These are phyloP conservation scores for Tetraselmis striata DNA, from an alignment of 139 green algal genomes.

Conservation along the genomic window DNA sequence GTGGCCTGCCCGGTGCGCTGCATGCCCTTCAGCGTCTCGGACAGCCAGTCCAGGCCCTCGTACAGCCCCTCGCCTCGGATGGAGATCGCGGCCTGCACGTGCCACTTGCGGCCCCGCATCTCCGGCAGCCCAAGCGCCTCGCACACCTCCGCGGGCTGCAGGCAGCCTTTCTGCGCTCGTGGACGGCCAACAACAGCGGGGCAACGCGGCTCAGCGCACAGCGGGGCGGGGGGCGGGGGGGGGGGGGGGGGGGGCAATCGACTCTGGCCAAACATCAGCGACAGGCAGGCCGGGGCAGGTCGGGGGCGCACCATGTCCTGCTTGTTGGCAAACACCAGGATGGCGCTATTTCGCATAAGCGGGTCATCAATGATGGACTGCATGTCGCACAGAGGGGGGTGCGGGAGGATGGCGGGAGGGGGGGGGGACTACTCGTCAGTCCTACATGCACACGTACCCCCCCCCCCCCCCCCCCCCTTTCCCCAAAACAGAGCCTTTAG, in stretches of 20 bases:
- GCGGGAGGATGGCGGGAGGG: no score
- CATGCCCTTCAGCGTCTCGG: conserved; percentile 52
- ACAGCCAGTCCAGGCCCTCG: conserved; percentile 89
- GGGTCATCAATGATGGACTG: conserved; percentile 85
- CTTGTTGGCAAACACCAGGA: conserved; percentile 99
- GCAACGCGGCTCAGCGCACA: no score
- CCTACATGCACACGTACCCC: no score
- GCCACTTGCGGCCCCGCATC: conserved; percentile 79
- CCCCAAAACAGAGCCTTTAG: no score
- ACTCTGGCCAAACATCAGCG: not conserved
- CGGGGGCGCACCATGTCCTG: conserved; percentile 58
- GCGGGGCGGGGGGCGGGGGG: no score
- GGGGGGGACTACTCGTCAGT: no score
- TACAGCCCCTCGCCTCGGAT: conserved; percentile 88
- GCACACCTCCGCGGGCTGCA: conserved; percentile 76
- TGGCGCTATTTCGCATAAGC: conserved; percentile 84
- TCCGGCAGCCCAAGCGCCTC: conserved; percentile 74
- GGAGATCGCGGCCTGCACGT: conserved; percentile 79
- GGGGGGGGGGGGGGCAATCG: no score
- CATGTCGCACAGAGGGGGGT: no score
- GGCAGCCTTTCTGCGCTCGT: conserved; percentile 32
- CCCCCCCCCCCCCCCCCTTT: no score
- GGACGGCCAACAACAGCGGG: no score
- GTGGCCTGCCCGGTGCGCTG: conserved; percentile 26
- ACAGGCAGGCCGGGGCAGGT: not conserved